Conservation (phyloP, 2,329 filamentous ascomycete species). For the Calonectria honghensis region DNA sequence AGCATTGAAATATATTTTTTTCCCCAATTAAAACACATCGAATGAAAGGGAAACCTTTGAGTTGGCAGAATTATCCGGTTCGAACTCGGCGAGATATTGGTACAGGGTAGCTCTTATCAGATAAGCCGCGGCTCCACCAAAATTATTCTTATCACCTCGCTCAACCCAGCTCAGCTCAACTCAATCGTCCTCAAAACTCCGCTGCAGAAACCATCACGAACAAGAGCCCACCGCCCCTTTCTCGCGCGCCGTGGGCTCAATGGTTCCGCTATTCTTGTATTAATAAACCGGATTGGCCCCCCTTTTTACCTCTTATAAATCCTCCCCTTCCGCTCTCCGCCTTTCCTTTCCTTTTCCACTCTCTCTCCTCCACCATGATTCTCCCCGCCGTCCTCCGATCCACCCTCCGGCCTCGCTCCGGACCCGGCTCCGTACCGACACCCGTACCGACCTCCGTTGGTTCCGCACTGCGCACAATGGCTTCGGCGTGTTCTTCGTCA, state of each 20-base stretch:
- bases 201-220: slow-evolving; percentile 70
- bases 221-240: slow-evolving; percentile 43
- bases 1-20: too few relatives aligned
- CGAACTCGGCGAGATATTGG: not conserved
- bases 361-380: slow-evolving; percentile 41
- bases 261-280: slow-evolving; percentile 53
- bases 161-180: slow-evolving; percentile 9
- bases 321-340: not conserved
- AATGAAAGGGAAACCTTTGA: not conserved
- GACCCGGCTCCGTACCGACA: slow-evolving; percentile 25
- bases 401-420: slow-evolving; percentile 45
- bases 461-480: slow-evolving; percentile 49
- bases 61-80: not conserved
- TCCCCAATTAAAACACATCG: too few relatives aligned
- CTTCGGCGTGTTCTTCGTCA: slow-evolving; percentile 45
- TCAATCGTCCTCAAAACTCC: slow-evolving; percentile 65
- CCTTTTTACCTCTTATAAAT: not conserved
- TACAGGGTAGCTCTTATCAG: slow-evolving; percentile 41
- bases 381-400: slow-evolving; percentile 41
- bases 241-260: slow-evolving; percentile 54
- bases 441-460: slow-evolving; percentile 26
- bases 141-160: slow-evolving; percentile 33
- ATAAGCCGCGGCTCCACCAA: slow-evolving; percentile 41
- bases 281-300: slow-evolving; percentile 30
- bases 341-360: not conserved